phyloP scores from a whole-genome alignment of 148 eudicot genomes.

The Cornus controversa region DNA sequence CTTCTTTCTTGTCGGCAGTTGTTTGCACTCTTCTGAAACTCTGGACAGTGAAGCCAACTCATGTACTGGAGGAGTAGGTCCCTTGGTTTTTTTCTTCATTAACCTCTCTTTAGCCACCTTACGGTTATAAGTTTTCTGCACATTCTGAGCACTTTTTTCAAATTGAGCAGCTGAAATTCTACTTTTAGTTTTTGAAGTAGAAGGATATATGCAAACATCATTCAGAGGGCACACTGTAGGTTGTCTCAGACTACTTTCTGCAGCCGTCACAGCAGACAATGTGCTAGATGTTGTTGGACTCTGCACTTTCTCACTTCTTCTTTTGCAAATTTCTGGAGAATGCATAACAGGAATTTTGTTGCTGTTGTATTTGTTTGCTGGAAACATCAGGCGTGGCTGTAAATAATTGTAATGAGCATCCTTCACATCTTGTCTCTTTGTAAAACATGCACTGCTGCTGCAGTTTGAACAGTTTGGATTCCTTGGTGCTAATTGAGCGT shows the following conservation, averaged over 20 bases:
- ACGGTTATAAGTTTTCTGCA: slow-evolving; percentile 23
- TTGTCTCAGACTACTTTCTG: slow-evolving; percentile 25
- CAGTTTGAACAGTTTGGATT: slow-evolving; percentile 34
- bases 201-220: slow-evolving; percentile 19
- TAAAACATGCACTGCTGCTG: slow-evolving; percentile 46
- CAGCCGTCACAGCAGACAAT: slow-evolving; percentile 8
- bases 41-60: slow-evolving; percentile 47
- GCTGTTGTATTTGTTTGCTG: slow-evolving; percentile 22
- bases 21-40: slow-evolving; percentile 24
- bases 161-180: slow-evolving; percentile 22
- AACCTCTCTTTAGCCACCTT: slow-evolving; percentile 33
- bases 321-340: slow-evolving; percentile 57
- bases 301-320: slow-evolving; percentile 55
- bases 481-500: slow-evolving; percentile 18
- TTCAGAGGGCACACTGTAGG: slow-evolving; percentile 10
- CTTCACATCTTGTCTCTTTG: slow-evolving; percentile 28
- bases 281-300: slow-evolving; percentile 29
- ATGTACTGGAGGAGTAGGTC: slow-evolving; percentile 42
- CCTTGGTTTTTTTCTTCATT: slow-evolving; percentile 59
- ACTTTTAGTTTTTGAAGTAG: slow-evolving; percentile 24
- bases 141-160: slow-evolving; percentile 27
- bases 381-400: slow-evolving; percentile 27
- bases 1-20: slow-evolving; percentile 42
- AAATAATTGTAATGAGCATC: slow-evolving; percentile 28
- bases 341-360: slow-evolving; percentile 25